Percentiles rank a stretch among this genome's conserved stretches.
phyloP scores from a whole-genome alignment of 164 flowering plant genomes.

The Buxus sempervirens region DNA sequence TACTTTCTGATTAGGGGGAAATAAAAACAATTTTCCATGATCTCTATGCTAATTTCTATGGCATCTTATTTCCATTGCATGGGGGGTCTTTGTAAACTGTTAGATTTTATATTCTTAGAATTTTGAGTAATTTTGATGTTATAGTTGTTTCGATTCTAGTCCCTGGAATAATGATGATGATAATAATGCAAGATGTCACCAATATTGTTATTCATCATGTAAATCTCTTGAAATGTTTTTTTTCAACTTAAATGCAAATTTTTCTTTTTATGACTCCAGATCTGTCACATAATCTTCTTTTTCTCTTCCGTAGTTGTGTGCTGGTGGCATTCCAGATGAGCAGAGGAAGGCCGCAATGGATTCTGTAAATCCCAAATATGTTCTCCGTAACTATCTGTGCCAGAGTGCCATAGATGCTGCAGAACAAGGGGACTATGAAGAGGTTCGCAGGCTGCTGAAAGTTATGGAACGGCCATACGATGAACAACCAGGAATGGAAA shows the following conservation, averaged over 20 bases:
- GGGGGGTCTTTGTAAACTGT: no score
- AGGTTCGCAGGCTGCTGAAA: conserved; percentile 71
- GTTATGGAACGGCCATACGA: conserved; percentile 87
- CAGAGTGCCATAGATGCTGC: conserved; percentile 98
- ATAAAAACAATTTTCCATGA: no score
- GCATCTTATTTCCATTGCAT: no score
- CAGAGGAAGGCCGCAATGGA: conserved; percentile 82
- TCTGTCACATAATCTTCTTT: background rate
- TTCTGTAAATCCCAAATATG: conserved; percentile 80
- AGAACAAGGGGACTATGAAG: conserved; percentile 78
- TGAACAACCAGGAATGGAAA: conserved; percentile 97
- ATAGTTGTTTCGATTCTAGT: no score
- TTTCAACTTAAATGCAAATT: background rate
- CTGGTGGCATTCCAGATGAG: conserved; percentile 68
- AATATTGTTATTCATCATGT: background rate
- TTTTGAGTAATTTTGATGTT: no score
- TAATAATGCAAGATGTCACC: background rate
- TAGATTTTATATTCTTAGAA: no score
- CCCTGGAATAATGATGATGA: background rate
- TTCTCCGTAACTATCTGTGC: conserved; percentile 90
- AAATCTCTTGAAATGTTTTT: background rate
- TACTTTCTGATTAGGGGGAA: no score
- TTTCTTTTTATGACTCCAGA: background rate
- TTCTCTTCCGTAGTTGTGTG: conserved; percentile 37
- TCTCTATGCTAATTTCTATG: no score